phyloP scores from a whole-genome alignment of 768 basidiomycete species.

The Naganishia kalamii region DNA sequence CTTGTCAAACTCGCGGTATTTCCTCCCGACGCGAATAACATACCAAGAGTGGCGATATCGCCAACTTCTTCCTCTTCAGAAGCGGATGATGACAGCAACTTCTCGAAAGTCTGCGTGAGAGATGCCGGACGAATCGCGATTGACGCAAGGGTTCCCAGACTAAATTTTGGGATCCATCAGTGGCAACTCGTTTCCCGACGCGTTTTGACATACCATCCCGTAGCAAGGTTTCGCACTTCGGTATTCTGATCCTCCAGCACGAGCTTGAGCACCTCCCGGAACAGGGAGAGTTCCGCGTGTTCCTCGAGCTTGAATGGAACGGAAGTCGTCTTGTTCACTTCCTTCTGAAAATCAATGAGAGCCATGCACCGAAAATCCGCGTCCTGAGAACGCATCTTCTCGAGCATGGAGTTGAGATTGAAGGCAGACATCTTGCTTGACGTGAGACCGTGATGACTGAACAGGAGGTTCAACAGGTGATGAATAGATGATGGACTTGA shows the following conservation, averaged over 20 bases:
- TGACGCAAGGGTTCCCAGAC: constrained; percentile 9
- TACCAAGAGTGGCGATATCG: constrained; percentile 89
- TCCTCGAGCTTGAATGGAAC: constrained; percentile 75
- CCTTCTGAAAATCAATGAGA: constrained; percentile 67
- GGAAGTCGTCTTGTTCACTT: neutral
- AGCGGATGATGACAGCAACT: constrained; percentile 74
- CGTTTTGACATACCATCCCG: constrained; percentile 67
- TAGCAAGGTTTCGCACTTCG: constrained; percentile 96
- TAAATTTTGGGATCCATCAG: neutral
- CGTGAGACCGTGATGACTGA: too few relatives aligned
- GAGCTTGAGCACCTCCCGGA: constrained; percentile 73
- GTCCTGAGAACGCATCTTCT: constrained; percentile 12
- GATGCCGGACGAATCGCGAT: constrained; percentile 11
- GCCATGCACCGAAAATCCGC: constrained; percentile 69
- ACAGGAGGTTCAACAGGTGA: too few relatives aligned
- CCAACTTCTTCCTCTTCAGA: constrained; percentile 86
- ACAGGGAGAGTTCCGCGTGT: constrained; percentile 70
- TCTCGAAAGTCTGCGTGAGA: constrained; percentile 50
- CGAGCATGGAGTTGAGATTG: constrained; percentile 11
- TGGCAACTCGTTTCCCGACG: neutral
- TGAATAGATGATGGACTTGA: too few relatives aligned
- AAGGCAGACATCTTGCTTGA: neutral
- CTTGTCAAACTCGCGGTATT: constrained; percentile 23
- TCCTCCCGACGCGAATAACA: neutral
- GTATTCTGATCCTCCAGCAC: constrained; percentile 85